Base-by-base conservation (phyloP, 164 flowering plant species). In the Warburgia ugandensis region DNA sequence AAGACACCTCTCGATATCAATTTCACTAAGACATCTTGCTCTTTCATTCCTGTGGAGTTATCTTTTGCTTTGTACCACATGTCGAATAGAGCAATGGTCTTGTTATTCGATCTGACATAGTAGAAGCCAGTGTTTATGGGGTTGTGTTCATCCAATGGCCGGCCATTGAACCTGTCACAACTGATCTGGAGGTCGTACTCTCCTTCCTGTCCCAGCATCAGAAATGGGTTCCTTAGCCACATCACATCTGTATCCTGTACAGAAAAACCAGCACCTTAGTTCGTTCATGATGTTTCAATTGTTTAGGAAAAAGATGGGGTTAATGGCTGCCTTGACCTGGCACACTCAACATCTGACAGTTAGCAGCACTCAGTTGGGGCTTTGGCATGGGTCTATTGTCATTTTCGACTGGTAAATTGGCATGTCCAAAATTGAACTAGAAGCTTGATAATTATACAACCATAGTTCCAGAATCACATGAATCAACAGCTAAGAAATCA, bases 171-270 rank as follows among this genome's bases (percentile, higher is more conserved):
- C 2, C 0, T 1, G 46, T 84, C 88, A 14, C 69, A 61, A 47
- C 86, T 79, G 40, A 84, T 68, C 42, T 84, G 82, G 20, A 84
- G 56, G 56, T 81, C 94, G n/a, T n/a, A n/a, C 2, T 47, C 68
- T 8, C 52, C 67, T 49, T 77, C 57, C 9, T 14, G 43, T 52
- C 62, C 57, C 19, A 84, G 57, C 10, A 30, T 45, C 14, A 29
- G 1, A 29, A 78, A 70, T 17, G 94, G 94, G 52, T 77, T 71
- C 45, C 86, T 67, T 7, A 84, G 54, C 94, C 94, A 84, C 72
- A 81, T 55, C 14, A 79, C 66, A 56, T 85, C 95, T 0, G 69
- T 72, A 30, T 89, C 97, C 97, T 89, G 73, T 16, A 32, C 6
- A n/a, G 37, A 45, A 35, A 31, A 40, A 20, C 12, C 46, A 45